Evolutionary conservation across 225 moss, liverwort and hornwort genomes (phyloP).

Genomic region (Ulota crispa): DNA sequence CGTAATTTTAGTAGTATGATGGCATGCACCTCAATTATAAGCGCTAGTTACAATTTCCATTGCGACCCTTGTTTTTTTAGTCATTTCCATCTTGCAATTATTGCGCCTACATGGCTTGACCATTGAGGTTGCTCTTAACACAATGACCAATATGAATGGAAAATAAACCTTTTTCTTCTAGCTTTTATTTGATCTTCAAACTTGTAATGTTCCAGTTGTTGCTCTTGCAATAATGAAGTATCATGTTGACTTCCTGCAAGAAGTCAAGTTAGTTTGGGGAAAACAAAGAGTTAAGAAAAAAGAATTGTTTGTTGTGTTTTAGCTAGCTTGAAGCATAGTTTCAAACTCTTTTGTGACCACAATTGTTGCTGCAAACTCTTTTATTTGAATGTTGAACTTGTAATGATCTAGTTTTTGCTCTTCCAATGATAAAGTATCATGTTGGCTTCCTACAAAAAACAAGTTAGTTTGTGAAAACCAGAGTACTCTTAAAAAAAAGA

Average conservation of each 20-base stretch:
- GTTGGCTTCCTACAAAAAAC: background rate
- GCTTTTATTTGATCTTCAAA: background rate
- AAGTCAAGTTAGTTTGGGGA: background rate
- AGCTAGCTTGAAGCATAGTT: background rate
- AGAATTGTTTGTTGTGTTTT: accelerated
- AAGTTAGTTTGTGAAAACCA: background rate
- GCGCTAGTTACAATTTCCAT: too few relatives aligned
- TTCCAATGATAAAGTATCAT: background rate
- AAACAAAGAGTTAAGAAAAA: background rate
- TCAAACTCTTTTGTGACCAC: background rate
- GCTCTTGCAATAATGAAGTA: accelerated
- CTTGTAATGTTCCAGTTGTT: accelerated
- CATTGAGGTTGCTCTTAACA: too few relatives aligned
- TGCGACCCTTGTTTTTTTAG: too few relatives aligned
- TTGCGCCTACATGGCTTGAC: too few relatives aligned
- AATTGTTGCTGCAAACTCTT: background rate
- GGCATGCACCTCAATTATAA: too few relatives aligned
- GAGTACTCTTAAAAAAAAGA: background rate
- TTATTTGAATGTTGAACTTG: background rate
- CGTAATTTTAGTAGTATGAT: too few relatives aligned
- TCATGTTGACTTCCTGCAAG: background rate
- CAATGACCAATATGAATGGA: background rate
- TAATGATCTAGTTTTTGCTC: accelerated
- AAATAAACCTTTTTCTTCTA: background rate
- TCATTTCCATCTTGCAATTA: too few relatives aligned